Base-by-base conservation (phyloP, 768 basidiomycete genomes). In the Kwoniella sp. region DNA sequence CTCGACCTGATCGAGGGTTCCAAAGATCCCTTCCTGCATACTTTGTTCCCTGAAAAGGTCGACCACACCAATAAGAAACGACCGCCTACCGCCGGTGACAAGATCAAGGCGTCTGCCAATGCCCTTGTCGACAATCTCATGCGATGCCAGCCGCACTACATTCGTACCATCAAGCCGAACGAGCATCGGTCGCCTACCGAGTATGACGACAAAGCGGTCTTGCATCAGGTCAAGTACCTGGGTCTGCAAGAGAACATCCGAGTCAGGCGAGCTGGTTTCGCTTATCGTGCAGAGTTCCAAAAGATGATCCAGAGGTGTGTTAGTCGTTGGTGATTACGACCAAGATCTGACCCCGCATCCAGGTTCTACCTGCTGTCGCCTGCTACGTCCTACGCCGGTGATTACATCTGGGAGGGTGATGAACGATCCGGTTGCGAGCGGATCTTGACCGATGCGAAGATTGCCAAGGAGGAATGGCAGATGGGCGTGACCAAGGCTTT, bases 401-500 rank as follows among this genome's bases (percentile, higher is more conserved):
- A 99, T 74, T 99, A 99, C 72, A 99, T 82, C 29, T 99, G 95
- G 95, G 78, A 83, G 46, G 90, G 92, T 5, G 88, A 92, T 63
- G 67, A 90, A 11, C 85, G 85, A 71, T 87, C 89, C 3, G 95
- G 89, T 12, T 99, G 95, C 70, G 83, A 89, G 73, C 83, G 83
- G 62, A 98, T 99, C 56, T 77, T 99, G 45, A 87, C 82, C 57
- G 95, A 98, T 67, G 93, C 91, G 11, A 93, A 95, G 23, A 98
- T 99, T 63, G 82, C 88, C 5, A 86, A 83, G 64, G 93, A 98
- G 44, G 93, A 99, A 73, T 99, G 95, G 95, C 95, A 99, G 75
- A 95, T 98, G 92, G 95, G 95, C 46, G 83, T 86, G 3, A 95
- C 92, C 1, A 98, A 99, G 69, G 93, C 93, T 0, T 99, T 99